Evolutionary conservation across 176 grass and related monocot genomes (phyloP).

Genomic region (Oryza glumipatula): DNA sequence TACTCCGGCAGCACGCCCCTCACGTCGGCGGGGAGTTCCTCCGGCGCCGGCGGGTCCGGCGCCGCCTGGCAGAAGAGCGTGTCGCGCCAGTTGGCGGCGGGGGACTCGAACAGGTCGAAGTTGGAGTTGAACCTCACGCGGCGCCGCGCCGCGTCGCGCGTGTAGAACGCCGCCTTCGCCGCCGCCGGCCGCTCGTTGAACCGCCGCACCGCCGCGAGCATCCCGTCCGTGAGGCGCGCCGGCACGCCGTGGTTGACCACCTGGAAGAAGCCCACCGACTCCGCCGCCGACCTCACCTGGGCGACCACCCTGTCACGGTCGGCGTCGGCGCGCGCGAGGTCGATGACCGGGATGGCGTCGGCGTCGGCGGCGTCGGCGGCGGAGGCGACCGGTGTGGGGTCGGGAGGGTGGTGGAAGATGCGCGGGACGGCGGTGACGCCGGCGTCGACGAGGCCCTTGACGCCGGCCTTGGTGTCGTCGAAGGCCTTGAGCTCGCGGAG

Average conservation of each 20-base stretch:
- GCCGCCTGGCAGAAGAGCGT: conserved; percentile 41
- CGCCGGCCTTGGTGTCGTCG: conserved; percentile 72
- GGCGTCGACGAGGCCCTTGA: conserved; percentile 65
- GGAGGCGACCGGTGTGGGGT: not conserved
- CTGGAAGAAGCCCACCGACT: conserved; percentile 62
- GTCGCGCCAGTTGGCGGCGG: conserved; percentile 65
- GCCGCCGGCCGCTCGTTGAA: conserved; percentile 54
- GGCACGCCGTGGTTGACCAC: conserved; percentile 63
- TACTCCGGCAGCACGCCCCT: conserved; percentile 36
- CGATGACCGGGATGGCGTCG: conserved; percentile 19
- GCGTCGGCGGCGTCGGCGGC: fast-evolving
- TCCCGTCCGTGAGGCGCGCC: conserved; percentile 17
- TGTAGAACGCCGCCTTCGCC: conserved; percentile 53
- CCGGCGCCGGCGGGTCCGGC: conserved; percentile 14
- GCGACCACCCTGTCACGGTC: not conserved
- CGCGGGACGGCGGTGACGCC: conserved; percentile 35
- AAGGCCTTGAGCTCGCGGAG: conserved; percentile 47
- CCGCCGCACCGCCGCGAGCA: conserved; percentile 26
- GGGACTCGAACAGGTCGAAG: conserved; percentile 47
- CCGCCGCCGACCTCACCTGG: conserved; percentile 3
- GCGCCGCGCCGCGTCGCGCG: not conserved
- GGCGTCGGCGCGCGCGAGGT: not conserved
- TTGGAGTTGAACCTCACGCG: conserved; percentile 41
- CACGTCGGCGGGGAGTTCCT: conserved; percentile 32
- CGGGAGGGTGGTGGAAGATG: conserved; percentile 35